phyloP scores from a whole-genome alignment of 2,329 filamentous ascomycete species.

The Aspergillus sp. region DNA sequence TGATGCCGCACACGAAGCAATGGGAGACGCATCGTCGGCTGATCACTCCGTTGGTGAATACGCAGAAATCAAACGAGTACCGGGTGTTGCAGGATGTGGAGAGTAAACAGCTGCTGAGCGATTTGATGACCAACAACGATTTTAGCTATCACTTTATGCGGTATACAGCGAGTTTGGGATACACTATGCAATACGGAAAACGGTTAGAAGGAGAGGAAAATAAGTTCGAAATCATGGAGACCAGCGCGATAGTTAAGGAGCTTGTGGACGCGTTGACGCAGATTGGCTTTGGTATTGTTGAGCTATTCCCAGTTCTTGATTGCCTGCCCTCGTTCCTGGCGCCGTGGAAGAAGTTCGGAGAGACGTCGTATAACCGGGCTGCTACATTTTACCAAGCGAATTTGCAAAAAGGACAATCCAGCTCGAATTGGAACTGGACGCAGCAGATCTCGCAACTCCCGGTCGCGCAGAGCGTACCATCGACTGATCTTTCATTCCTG shows the following conservation, averaged over 20 bases:
- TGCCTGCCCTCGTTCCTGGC: conserved; percentile 31
- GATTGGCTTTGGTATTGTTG: conserved; percentile 26
- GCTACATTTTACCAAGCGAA: conserved; percentile 15
- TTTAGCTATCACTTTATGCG: conserved; percentile 46
- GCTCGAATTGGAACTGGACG: conserved; percentile 21
- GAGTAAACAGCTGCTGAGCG: conserved; percentile 40
- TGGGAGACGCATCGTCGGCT: conserved; percentile 38
- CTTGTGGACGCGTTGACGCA: no score
- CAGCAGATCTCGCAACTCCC: conserved; percentile 18
- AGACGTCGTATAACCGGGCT: conserved; percentile 12
- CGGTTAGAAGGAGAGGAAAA: conserved; percentile 15
- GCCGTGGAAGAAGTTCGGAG: conserved; percentile 29
- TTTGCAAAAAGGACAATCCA: conserved; percentile 6
- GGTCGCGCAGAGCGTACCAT: conserved; percentile 38
- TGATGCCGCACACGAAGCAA: conserved; percentile 39
- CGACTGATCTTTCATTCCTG: conserved; percentile 41
- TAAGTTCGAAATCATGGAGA: no score
- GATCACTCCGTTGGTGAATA: conserved; percentile 29
- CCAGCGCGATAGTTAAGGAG: no score
- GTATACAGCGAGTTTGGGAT: conserved; percentile 47
- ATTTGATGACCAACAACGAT: conserved; percentile 34
- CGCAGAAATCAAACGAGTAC: conserved; percentile 30
- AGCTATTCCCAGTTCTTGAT: conserved; percentile 41
- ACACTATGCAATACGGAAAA: conserved; percentile 48
- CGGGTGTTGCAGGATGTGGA: conserved; percentile 43